Base-by-base conservation (phyloP, 345 rosid species). In the Combretum micranthum region DNA sequence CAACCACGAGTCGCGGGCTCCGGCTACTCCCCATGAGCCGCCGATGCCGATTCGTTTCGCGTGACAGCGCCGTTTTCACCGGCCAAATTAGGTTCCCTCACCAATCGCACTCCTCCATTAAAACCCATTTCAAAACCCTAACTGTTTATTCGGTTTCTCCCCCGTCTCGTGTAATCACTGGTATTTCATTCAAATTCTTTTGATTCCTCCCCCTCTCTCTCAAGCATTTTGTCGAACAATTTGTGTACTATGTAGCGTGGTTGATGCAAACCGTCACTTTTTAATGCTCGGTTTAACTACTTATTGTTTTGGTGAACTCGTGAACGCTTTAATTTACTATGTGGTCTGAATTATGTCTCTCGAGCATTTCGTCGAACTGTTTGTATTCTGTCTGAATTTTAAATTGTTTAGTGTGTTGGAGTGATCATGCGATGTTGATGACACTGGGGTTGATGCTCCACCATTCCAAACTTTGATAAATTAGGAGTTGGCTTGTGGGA, bases 1-100 rank as follows among this genome's bases (percentile, higher is more conserved):
- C 65, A 0, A 18, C 65, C 14, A 25, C 65, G 22, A 47, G 57
- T 61, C 65, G 57, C 16, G 39, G 39, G 39, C 39, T 32, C 7
- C 39, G 39, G 39, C 79, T 47, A 72, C 79, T 66, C 60, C 85
- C 71, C 55, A 72, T 46, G 53, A 74, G 48, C 53, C 79, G 20
- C 79, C 77, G 16, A 71, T 71, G 20, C 79, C 77, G 16, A 71
- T 71, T 60, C 53, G 79, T 32, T 73, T 69, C 56, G n/a, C 77
- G 3, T 56, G 70, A 23, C 52, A 17, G 20, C 66, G 15, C 20
- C 37, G 45, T 25, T 14, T 39, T 49, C 25, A 13, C 26, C 19
- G 45, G 50, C 32, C 54, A 49, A 11, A 11, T 56, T 63, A 53
- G 50, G 59, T 2, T 17, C 55, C 49, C 57, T 71, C 61, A 60